Evolutionary conservation across 2,329 filamentous ascomycete genomes (phyloP), one percentile per base, ranked within the genome.

Genomic region (Diaporthe batatas): DNA sequence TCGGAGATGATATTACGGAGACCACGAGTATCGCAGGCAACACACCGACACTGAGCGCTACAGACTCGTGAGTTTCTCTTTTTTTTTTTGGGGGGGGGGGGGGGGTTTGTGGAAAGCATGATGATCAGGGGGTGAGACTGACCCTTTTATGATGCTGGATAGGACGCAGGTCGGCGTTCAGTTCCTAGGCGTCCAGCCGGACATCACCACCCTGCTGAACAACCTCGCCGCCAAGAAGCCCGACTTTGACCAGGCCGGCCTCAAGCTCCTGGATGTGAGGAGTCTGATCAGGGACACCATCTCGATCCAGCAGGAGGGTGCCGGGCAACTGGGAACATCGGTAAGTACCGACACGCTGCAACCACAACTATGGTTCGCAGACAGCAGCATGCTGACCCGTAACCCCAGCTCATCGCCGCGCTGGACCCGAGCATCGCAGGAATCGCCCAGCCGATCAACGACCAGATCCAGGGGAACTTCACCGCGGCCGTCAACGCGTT

Each of bases 381-480:
- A 29, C 29, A 44, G 16, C 14, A 10, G 34, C 29, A 7, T 23
- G 23, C 68, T 49, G 32, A 70, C 29, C 6, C 2, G 21, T 16
- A 3, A 29, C 0, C 3, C 7, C 25, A 71, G 70, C 70, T 71
- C 36, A 65, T 71, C 36, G 36, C 44, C 29, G 47, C 62, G 14
- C 59, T 71, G 23, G 70, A 71, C 49, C 70, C 70, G 10, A 16
- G 39, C 21, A 49, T 71, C 1, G 42, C 44, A 14, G 70, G 70
- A 7, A 71, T 71, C 36, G 70, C 70, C 21, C 25, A 36, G 51
- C 70, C 70, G 25, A 65, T 71, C 58, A 71, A 71, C 39, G 70
- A 71, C 39, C 58, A 71, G 49, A 71, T 71, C 49, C 70, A 71
- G 51, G 70, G 70, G 21, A 71, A 71, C 59, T 71, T 71, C 59